Evolutionary conservation across 768 basidiomycete genomes (phyloP), one percentile per base, ranked within the genome.

Genomic region (Psilocybe cubensis): DNA sequence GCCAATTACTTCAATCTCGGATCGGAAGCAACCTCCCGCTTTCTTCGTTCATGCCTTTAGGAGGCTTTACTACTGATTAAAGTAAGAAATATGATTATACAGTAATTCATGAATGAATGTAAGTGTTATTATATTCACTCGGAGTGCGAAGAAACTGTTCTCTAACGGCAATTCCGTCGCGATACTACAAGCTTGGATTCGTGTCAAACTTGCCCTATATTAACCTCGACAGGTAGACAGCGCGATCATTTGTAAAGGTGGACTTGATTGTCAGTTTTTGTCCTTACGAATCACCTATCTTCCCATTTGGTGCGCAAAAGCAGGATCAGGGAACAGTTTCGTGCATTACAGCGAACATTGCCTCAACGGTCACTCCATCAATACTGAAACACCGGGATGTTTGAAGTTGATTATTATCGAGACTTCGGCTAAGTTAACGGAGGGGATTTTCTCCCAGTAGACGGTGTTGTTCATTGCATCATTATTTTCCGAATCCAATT

Each of bases 101-200:
- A 63, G 64, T 77, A 70, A 60, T 52, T 66, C 42, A 63, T 52
- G 9, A 60, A 66, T 14, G 75, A 74, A 38, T 56, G 27, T 3
- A 79, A 77, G 6, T 81, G 80, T 58, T 68, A 61, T 25, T 29
- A 29, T 1, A 68, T 74, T 24, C 80, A 80, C n/a, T n/a, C n/a
- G n/a, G n/a, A n/a, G n/a, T n/a, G n/a, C n/a, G n/a, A n/a, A n/a
- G n/a, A n/a, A n/a, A n/a, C n/a, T n/a, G n/a, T n/a, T n/a, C n/a
- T n/a, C n/a, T n/a, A 61, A 76, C 0, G 84, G 84, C 61, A 82
- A 81, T 3, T 84, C 84, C 8, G 73, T 78, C 2, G 84, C 82
- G 1, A 62, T 80, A 57, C 70, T 80, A n/a, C n/a, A n/a, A 14
- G 74, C 77, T 12, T 81, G 79, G 79, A 77, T 81, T 31, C 72